Percentiles rank a stretch among this genome's conserved stretches.
Evolutionary conservation across 495 filamentous ascomycete species (phyloP).

Genomic region (Penicillium goetzii): DNA sequence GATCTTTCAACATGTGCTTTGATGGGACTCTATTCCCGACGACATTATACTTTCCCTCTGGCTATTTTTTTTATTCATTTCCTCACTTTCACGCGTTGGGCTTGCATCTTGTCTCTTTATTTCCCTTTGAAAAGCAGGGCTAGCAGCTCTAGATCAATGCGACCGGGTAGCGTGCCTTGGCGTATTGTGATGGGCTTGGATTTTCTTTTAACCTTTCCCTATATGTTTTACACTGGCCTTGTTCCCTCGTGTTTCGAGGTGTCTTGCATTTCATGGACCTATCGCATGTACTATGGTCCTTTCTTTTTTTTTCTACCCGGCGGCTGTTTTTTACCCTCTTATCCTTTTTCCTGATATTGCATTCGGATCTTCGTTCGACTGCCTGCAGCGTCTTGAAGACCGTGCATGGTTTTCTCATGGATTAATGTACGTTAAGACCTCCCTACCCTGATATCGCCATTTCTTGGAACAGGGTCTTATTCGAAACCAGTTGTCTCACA

Average conservation of each 20-base stretch:
- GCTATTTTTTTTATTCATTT: constrained; percentile 21
- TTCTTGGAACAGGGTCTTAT: constrained; percentile 51
- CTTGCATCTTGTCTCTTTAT: constrained; percentile 33
- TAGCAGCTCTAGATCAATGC: constrained; percentile 38
- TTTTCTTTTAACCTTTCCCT: constrained; percentile 20
- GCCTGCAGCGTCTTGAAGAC: constrained; percentile 52
- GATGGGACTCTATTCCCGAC: constrained; percentile 28
- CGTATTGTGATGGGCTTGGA: constrained; percentile 37
- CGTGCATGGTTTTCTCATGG: constrained; percentile 64
- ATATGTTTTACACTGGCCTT: constrained; percentile 31
- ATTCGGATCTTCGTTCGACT: constrained; percentile 43
- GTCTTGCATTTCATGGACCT: constrained; percentile 43
- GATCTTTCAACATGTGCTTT: constrained; percentile 25
- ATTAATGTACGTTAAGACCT: constrained; percentile 80
- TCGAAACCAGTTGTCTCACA: constrained; percentile 59
- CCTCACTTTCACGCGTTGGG: constrained; percentile 29
- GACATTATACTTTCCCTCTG: constrained; percentile 43
- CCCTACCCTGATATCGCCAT: constrained; percentile 55
- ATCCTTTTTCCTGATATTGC: constrained; percentile 35
- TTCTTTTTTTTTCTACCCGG: constrained; percentile 30
- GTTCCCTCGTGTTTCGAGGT: constrained; percentile 28
- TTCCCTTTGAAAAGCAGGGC: constrained; percentile 35
- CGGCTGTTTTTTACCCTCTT: constrained; percentile 38
- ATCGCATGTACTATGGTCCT: constrained; percentile 35
- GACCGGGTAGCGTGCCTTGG: constrained; percentile 40